Conservation (phyloP, 208 protist genomes). For the Trypanosoma platydactyli region DNA sequence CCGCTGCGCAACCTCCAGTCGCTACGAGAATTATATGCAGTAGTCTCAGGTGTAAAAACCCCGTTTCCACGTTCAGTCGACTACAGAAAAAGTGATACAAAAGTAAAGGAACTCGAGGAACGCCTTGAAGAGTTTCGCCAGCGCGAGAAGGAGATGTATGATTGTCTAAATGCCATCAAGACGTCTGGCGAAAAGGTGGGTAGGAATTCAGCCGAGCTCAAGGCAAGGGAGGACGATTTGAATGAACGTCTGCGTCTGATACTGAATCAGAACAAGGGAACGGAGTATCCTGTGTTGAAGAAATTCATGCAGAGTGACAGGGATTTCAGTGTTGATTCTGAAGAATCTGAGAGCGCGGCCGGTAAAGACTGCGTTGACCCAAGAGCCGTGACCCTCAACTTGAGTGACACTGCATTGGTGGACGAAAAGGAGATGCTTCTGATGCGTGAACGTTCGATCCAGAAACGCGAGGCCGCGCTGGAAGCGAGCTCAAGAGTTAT, state of each 20-base stretch:
- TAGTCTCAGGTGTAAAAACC: constrained; percentile 14
- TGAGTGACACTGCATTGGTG: neutral
- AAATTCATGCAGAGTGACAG: neutral
- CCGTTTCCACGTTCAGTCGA: constrained; percentile 31
- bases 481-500: constrained; percentile 26
- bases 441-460: constrained; percentile 33
- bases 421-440: constrained; percentile 18
- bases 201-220: constrained; percentile 22
- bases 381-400: neutral
- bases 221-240: constrained; percentile 16
- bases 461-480: constrained; percentile 29
- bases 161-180: constrained; percentile 14
- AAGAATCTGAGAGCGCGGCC: neutral
- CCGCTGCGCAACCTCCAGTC: constrained; percentile 53
- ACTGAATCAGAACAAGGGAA: constrained; percentile 1
- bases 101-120: constrained; percentile 12
- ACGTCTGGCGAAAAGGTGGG: constrained; percentile 12
- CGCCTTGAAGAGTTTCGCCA: constrained; percentile 4
- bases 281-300: neutral
- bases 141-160: constrained; percentile 15
- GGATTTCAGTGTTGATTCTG: neutral
- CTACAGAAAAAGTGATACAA: constrained; percentile 7
- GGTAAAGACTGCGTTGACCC: neutral
- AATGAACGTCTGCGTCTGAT: neutral
- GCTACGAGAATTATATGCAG: constrained; percentile 51